Evolutionary conservation across 306 rosid genomes (phyloP).

Genomic region (Ormosia emarginata): DNA sequence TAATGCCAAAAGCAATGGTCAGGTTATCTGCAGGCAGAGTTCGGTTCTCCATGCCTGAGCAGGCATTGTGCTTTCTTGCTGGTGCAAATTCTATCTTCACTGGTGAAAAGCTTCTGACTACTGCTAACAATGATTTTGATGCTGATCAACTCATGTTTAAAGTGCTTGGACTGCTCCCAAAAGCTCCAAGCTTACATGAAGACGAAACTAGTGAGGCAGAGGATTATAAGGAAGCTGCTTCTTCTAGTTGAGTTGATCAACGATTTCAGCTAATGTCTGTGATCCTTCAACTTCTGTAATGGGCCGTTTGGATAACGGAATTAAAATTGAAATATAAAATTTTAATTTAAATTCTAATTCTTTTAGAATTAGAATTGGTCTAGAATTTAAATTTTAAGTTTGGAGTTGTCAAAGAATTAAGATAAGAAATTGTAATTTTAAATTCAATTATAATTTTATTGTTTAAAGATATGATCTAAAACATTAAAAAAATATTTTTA

Average conservation of each 20-base stretch:
- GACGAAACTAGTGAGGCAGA: constrained; percentile 26
- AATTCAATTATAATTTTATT: too few species aligned
- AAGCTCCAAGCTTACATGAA: constrained; percentile 36
- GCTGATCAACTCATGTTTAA: constrained; percentile 73
- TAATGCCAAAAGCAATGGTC: constrained; percentile 95
- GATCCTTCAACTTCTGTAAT: neutral
- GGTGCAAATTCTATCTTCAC: constrained; percentile 98
- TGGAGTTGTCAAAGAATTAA: too few species aligned
- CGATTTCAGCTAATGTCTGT: neutral
- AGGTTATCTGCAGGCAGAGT: constrained; percentile 96
- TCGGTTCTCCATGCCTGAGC: constrained; percentile 91
- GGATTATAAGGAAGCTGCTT: constrained; percentile 35
- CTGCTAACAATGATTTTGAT: constrained; percentile 90
- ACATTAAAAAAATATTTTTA: too few species aligned
- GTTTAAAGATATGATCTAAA: too few species aligned
- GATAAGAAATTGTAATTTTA: too few species aligned
- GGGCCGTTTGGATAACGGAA: too few species aligned
- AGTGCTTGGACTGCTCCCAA: constrained; percentile 47
- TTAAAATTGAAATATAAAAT: too few species aligned
- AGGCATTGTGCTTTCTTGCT: constrained; percentile 88
- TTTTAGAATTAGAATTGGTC: too few species aligned
- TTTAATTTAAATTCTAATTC: too few species aligned
- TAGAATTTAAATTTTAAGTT: too few species aligned
- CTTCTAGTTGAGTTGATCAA: constrained; percentile 26
- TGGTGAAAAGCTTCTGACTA: constrained; percentile 93